phyloP scores from a whole-genome alignment of 768 basidiomycete genomes.

The Phaffia australis region DNA sequence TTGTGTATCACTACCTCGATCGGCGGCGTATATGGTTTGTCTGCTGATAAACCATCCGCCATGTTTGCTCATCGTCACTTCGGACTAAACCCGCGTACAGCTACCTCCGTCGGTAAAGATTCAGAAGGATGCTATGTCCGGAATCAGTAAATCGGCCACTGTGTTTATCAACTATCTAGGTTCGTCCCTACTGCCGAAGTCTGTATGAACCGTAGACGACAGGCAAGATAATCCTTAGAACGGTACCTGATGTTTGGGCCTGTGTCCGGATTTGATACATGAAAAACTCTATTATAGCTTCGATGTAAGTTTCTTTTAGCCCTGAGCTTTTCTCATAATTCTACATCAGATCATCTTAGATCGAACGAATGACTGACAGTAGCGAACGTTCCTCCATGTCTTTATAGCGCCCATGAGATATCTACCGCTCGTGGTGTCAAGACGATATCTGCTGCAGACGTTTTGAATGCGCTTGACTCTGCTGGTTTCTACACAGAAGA shows the following conservation, averaged over 20 bases:
- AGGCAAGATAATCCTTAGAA: no score
- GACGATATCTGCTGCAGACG: slow-evolving; percentile 78
- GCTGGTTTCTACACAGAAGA: slow-evolving; percentile 58
- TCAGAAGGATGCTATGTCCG: slow-evolving; percentile 77
- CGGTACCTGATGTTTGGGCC: background rate
- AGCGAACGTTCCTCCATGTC: slow-evolving; percentile 34
- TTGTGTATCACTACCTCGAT: background rate
- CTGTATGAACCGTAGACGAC: no score
- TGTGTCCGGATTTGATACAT: background rate
- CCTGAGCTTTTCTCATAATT: slow-evolving; percentile 12
- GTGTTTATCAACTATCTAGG: slow-evolving; percentile 93
- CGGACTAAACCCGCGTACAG: slow-evolving; percentile 41
- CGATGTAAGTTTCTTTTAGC: background rate
- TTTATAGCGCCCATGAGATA: slow-evolving; percentile 69
- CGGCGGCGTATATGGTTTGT: background rate
- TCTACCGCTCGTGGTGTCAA: slow-evolving; percentile 75
- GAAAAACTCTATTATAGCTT: slow-evolving; percentile 33
- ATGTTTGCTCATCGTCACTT: background rate
- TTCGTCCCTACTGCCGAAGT: slow-evolving; percentile 30
- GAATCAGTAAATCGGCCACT: slow-evolving; percentile 76
- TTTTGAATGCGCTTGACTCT: slow-evolving; percentile 71
- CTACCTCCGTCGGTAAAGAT: slow-evolving; percentile 74
- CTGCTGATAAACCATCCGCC: background rate
- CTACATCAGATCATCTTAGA: background rate
- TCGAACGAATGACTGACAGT: background rate